These are phyloP conservation scores for Astragalus glycyphyllos DNA, from an alignment of 306 rosid species.

Conservation along the genomic window DNA sequence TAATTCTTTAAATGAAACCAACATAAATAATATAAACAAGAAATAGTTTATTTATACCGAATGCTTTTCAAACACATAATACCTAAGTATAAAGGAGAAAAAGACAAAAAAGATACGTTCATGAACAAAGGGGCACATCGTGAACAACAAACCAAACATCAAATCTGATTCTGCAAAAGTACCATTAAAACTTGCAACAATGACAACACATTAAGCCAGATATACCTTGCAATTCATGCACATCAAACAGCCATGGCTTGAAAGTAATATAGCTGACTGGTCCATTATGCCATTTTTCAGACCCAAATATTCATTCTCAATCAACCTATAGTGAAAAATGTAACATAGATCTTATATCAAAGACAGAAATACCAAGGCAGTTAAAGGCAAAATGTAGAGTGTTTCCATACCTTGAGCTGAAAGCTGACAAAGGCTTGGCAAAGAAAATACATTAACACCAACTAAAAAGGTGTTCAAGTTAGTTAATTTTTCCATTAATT, in stretches of 20 bases:
- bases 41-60: not conserved
- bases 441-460: not conserved
- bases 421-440: conserved; percentile 11
- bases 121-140: conserved; percentile 19
- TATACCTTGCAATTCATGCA: conserved; percentile 97
- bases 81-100: conserved; percentile 19
- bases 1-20: not conserved
- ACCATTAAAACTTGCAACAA: not conserved
- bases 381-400: conserved; percentile 25
- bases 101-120: conserved; percentile 19
- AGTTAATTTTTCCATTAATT: not conserved
- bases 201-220: conserved; percentile 25
- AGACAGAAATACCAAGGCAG: conserved; percentile 29
- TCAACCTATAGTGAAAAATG: conserved; percentile 61
- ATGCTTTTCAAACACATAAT: conserved; percentile 24
- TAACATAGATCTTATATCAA: conserved; percentile 33
- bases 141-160: conserved; percentile 33
- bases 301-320: conserved; percentile 95
- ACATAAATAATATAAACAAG: not conserved
- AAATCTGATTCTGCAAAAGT: conserved; percentile 19
- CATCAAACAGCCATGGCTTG: conserved; percentile 79
- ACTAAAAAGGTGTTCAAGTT: not conserved
- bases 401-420: conserved; percentile 14
- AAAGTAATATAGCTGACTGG: conserved; percentile 95
- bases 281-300: conserved; percentile 96